Conservation (phyloP, 2,329 filamentous ascomycete genomes). For the Fusarium robinianum region DNA sequence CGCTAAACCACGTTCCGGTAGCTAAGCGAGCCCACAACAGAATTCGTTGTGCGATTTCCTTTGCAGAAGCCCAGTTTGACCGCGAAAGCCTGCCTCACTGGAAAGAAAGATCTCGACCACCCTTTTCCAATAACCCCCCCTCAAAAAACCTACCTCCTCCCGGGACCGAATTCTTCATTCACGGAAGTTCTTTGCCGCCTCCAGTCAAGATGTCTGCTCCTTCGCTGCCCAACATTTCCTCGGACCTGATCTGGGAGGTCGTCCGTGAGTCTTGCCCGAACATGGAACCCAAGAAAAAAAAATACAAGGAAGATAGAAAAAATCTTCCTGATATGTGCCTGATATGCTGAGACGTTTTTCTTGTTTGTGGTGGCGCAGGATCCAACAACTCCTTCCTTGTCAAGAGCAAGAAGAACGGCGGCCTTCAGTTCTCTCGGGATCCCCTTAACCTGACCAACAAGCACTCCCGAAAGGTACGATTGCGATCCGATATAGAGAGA, state of each 20-base stretch:
- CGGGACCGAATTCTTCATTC: conserved; percentile 18
- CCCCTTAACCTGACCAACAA: conserved; percentile 92
- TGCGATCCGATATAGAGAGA: conserved; percentile 1
- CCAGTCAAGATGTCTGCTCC: conserved; percentile 58
- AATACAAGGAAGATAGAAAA: conserved; percentile 8
- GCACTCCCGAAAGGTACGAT: conserved; percentile 82
- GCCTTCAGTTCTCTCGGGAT: conserved; percentile 90
- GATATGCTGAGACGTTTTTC: conserved; percentile 28
- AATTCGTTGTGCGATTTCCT: conserved; percentile 32
- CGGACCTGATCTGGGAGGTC: conserved; percentile 93
- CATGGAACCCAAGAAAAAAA: neutral
- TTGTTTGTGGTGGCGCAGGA: conserved; percentile 58
- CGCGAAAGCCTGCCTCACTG: conserved; percentile 15
- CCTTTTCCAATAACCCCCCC: conserved; percentile 44
- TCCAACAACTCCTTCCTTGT: conserved; percentile 88
- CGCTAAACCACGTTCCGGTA: conserved; percentile 39
- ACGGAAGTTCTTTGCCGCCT: conserved; percentile 33
- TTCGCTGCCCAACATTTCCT: conserved; percentile 74
- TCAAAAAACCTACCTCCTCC: conserved; percentile 31
- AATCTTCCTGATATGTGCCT: conserved; percentile 14
- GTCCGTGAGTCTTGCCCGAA: conserved; percentile 74
- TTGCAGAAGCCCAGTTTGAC: no score
- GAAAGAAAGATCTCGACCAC: conserved; percentile 33
- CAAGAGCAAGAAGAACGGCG: conserved; percentile 81
- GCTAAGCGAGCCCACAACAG: conserved; percentile 49